These are phyloP conservation scores for Fusarium sp. DNA, from an alignment of 2,329 filamentous ascomycete genomes.

Conservation along the genomic window DNA sequence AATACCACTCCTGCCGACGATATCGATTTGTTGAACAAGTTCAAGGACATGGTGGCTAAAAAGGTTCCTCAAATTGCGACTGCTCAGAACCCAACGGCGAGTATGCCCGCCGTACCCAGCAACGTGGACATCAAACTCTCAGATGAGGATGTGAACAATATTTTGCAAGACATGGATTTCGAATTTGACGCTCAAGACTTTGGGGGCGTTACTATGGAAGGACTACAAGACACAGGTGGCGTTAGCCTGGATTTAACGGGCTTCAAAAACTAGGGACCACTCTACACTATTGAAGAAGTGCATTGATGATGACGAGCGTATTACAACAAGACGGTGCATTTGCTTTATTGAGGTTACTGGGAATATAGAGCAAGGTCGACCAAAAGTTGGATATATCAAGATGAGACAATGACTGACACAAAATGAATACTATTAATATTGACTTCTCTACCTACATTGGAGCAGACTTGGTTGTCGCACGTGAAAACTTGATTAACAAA, in stretches of 20 bases:
- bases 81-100: constrained; percentile 3
- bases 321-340: constrained; percentile 3
- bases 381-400: constrained; percentile 22
- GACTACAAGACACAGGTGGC: constrained; percentile 47
- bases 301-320: constrained; percentile 12
- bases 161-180: constrained; percentile 59
- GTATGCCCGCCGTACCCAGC: constrained; percentile 37
- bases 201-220: constrained; percentile 42
- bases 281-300: constrained; percentile 40
- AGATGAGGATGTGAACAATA: constrained; percentile 53
- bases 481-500: not conserved
- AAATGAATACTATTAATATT: not conserved
- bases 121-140: constrained; percentile 53
- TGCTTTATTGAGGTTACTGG: not conserved
- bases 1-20: constrained; percentile 66
- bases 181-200: constrained; percentile 51
- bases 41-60: constrained; percentile 59
- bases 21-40: constrained; percentile 61
- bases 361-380: not conserved
- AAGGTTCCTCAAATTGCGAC: constrained; percentile 41
- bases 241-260: constrained; percentile 43
- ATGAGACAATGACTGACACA: not conserved
- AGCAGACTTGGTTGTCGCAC: not conserved
- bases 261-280: constrained; percentile 41
- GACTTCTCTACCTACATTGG: not conserved